phyloP scores from a whole-genome alignment of 306 rosid genomes.

The Notholithocarpus densiflorus region DNA sequence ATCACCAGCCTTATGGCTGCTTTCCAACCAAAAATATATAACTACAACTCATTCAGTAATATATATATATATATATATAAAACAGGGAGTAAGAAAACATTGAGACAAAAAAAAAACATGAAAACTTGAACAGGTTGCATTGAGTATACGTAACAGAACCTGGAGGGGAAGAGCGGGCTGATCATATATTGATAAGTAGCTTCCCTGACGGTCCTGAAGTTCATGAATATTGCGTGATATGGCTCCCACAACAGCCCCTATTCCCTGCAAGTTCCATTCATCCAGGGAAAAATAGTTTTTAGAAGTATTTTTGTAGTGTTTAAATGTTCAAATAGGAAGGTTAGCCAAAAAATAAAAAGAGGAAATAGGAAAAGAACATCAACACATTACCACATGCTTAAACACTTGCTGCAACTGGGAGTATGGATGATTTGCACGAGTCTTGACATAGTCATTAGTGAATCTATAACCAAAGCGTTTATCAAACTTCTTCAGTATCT shows the following conservation, averaged over 20 bases:
- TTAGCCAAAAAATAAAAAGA: no score
- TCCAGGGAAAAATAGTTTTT: background rate
- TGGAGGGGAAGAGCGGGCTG: slow-evolving; percentile 77
- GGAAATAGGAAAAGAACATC: slow-evolving; percentile 2
- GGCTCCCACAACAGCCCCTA: slow-evolving; percentile 99
- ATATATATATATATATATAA: background rate
- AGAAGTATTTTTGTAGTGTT: slow-evolving; percentile 1
- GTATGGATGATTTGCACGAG: slow-evolving; percentile 98
- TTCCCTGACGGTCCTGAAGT: slow-evolving; percentile 96
- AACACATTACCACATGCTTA: slow-evolving; percentile 92
- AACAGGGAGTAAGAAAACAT: slow-evolving; percentile 1
- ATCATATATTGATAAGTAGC: slow-evolving; percentile 93
- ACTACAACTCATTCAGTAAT: background rate
- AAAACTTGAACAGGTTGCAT: slow-evolving; percentile 4
- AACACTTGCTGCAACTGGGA: slow-evolving; percentile 99
- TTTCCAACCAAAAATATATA: slow-evolving; percentile 1
- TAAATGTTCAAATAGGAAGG: background rate
- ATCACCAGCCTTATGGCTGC: slow-evolving; percentile 9
- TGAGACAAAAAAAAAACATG: background rate
- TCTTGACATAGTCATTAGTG: slow-evolving; percentile 88
- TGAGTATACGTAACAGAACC: slow-evolving; percentile 46
- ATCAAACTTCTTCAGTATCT: slow-evolving; percentile 97
- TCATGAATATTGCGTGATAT: slow-evolving; percentile 96
- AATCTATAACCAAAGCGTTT: slow-evolving; percentile 91
- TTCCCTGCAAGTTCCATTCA: slow-evolving; percentile 55